Evolutionary conservation across 129 eudicot species (phyloP).

Genomic region (Calendula officinalis): DNA sequence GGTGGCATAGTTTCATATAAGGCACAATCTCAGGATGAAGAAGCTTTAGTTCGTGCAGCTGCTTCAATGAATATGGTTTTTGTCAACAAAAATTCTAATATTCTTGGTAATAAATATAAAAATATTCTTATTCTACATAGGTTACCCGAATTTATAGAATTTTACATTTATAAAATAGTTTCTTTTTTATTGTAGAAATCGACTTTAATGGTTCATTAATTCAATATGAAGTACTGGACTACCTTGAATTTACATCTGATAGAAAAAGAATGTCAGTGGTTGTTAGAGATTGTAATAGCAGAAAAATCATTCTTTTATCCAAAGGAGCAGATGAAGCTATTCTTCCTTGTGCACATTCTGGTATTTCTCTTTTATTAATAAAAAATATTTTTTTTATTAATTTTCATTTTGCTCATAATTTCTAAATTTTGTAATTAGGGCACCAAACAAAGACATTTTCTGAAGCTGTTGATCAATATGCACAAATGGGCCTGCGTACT

Average conservation of each 20-base stretch:
- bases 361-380: constrained; percentile 28
- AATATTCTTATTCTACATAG: constrained; percentile 2
- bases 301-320: constrained; percentile 62
- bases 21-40: constrained; percentile 96
- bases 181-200: constrained; percentile 47
- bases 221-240: constrained; percentile 74
- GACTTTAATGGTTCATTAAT: constrained; percentile 51
- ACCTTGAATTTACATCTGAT: constrained; percentile 89
- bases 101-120: constrained; percentile 43
- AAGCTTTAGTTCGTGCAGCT: constrained; percentile 97
- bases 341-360: constrained; percentile 62
- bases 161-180: neutral
- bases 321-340: constrained; percentile 91
- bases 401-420: constrained; percentile 1
- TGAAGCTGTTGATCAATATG: constrained; percentile 94
- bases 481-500: constrained; percentile 91
- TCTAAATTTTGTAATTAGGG: constrained; percentile 35
- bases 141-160: neutral
- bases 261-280: constrained; percentile 91
- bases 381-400: constrained; percentile 4
- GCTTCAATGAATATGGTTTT: constrained; percentile 72
- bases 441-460: constrained; percentile 67
- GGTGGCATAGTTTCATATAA: constrained; percentile 63
- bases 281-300: constrained; percentile 60
- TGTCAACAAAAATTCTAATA: constrained; percentile 53